These are phyloP conservation scores for Scenedesmus sp. DNA, from an alignment of 163 green algal genomes.

Conservation along the genomic window DNA sequence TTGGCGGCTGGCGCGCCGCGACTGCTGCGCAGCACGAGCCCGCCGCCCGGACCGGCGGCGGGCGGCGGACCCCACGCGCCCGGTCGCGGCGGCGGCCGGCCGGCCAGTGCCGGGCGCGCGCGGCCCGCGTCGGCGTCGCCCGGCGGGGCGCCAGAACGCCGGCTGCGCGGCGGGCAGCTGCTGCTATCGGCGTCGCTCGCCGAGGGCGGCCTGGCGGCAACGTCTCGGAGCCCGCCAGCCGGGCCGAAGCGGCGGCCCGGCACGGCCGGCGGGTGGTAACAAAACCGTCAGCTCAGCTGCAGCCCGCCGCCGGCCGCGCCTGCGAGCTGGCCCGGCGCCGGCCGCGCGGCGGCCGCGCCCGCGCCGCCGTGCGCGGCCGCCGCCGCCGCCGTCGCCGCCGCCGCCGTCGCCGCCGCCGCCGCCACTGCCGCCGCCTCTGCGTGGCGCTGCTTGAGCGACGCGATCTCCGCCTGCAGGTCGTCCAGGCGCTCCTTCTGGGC, in stretches of 20 bases:
- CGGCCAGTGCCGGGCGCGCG: too few relatives aligned
- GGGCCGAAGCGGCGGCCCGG: slow-evolving; percentile 13
- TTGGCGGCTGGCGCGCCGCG: too few relatives aligned
- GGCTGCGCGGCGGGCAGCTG: background rate
- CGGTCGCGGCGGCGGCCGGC: too few relatives aligned
- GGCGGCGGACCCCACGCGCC: too few relatives aligned
- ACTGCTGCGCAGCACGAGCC: too few relatives aligned
- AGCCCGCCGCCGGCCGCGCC: background rate
- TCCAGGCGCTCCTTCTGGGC: slow-evolving; percentile 66
- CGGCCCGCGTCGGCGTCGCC: too few relatives aligned
- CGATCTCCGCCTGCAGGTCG: slow-evolving; percentile 53
- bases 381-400: too few relatives aligned
- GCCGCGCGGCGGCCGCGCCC: too few relatives aligned
- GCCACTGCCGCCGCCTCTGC: background rate
- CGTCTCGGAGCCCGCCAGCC: background rate
- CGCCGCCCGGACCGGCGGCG: too few relatives aligned
- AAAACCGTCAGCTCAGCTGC: background rate
- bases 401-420: too few relatives aligned
- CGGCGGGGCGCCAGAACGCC: background rate
- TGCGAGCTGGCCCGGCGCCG: background rate
- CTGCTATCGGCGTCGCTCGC: background rate
- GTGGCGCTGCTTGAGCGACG: slow-evolving; percentile 59
- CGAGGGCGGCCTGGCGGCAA: background rate
- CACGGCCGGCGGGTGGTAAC: slow-evolving; percentile 22
- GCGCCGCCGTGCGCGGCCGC: background rate